These are phyloP conservation scores for Naegleria lovaniensis DNA, from an alignment of 208 protist genomes.

Conservation along the genomic window DNA sequence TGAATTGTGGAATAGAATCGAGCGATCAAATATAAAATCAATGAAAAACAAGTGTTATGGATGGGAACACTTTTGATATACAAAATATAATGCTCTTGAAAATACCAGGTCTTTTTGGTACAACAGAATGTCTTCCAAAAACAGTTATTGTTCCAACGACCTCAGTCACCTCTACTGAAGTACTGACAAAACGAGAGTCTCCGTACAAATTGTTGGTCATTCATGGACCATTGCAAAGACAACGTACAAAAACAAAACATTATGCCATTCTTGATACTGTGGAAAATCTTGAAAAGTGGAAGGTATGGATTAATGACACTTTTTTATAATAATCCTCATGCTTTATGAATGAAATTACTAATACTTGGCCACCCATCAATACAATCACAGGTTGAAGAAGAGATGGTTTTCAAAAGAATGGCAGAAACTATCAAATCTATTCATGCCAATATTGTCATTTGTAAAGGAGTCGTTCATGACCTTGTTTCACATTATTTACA, in stretches of 20 bases:
- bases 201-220: neutral
- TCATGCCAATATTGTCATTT: neutral
- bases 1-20: too few relatives aligned
- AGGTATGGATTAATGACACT: too few relatives aligned
- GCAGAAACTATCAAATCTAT: neutral
- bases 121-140: neutral
- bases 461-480: neutral
- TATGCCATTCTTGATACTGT: neutral
- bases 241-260: conserved; percentile 13
- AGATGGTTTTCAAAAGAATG: neutral
- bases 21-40: too few relatives aligned
- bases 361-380: too few relatives aligned
- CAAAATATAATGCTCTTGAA: neutral
- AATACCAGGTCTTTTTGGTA: neutral
- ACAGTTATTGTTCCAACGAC: neutral
- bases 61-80: neutral
- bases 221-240: neutral
- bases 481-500: conserved; percentile 13
- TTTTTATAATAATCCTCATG: too few relatives aligned
- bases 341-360: too few relatives aligned
- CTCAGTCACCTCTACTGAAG: neutral
- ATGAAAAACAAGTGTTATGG: neutral
- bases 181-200: neutral
- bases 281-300: neutral
- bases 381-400: conserved; percentile 4